Conservation (phyloP, 495 filamentous ascomycete species). For the Ramalina intermedia region DNA sequence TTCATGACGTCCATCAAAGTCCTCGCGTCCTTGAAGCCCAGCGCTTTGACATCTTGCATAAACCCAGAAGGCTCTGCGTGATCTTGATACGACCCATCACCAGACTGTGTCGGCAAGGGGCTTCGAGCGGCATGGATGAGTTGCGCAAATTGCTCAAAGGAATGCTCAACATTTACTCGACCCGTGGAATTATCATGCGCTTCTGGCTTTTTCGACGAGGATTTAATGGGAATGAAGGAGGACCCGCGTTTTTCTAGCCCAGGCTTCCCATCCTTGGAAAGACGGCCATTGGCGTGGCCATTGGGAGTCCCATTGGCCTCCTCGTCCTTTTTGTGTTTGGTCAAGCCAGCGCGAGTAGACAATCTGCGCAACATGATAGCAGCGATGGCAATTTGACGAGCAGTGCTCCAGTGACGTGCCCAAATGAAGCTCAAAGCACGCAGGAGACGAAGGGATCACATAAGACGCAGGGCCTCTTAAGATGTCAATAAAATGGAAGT, state of each 20-base stretch:
- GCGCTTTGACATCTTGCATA: slow-evolving; percentile 44
- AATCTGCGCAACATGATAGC: slow-evolving; percentile 28
- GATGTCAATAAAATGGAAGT: too few species aligned
- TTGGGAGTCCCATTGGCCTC: slow-evolving; percentile 12
- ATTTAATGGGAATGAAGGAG: slow-evolving; percentile 15
- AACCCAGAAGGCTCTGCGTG: slow-evolving; percentile 40
- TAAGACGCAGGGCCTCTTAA: too few species aligned
- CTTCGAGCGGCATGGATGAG: slow-evolving; percentile 48
- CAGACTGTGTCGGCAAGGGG: slow-evolving; percentile 52
- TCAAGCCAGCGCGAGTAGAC: slow-evolving; percentile 37
- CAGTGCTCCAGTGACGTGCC: not conserved
- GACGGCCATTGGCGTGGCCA: slow-evolving; percentile 6
- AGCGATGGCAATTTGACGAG: not conserved
- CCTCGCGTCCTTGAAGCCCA: slow-evolving; percentile 43
- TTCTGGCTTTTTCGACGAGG: slow-evolving; percentile 20
- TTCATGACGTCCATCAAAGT: slow-evolving; percentile 41
- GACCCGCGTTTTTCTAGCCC: slow-evolving; percentile 8
- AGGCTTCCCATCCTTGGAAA: slow-evolving; percentile 16
- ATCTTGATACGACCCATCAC: slow-evolving; percentile 42
- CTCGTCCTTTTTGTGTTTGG: slow-evolving; percentile 26
- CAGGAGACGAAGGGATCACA: too few species aligned
- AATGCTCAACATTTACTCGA: slow-evolving; percentile 26
- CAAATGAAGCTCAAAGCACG: not conserved
- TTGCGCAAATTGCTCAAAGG: slow-evolving; percentile 48
- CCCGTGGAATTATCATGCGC: slow-evolving; percentile 24